Evolutionary conservation across 2,329 filamentous ascomycete genomes (phyloP).

Genomic region (Microdochium trichocladiopsis): DNA sequence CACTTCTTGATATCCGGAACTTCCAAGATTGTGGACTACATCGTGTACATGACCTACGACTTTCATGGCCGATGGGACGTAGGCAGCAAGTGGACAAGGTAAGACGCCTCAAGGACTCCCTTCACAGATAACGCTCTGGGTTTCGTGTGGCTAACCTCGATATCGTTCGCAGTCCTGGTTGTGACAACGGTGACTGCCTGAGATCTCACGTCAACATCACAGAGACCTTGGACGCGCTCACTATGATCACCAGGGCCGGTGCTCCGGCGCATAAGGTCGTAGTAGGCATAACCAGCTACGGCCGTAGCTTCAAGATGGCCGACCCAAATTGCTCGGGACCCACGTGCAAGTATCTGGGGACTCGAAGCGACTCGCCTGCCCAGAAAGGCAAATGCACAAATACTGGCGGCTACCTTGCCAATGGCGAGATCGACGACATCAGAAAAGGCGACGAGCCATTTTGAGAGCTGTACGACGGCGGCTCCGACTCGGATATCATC

Average conservation of each 20-base stretch:
- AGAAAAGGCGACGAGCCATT: background rate
- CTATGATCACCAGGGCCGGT: slow-evolving; percentile 27
- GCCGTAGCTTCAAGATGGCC: no score
- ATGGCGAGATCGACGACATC: slow-evolving; percentile 19
- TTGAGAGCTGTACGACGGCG: background rate
- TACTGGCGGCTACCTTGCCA: slow-evolving; percentile 20
- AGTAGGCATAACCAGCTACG: slow-evolving; percentile 21
- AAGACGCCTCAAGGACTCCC: background rate
- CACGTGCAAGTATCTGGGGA: slow-evolving; percentile 12
- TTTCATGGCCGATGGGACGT: slow-evolving; percentile 14
- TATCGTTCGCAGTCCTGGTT: background rate
- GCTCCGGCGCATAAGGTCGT: slow-evolving; percentile 19
- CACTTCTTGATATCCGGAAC: slow-evolving; percentile 10
- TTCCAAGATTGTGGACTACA: slow-evolving; percentile 11
- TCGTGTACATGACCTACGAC: slow-evolving; percentile 13
- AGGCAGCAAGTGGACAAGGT: background rate
- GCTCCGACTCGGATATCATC: slow-evolving; percentile 13
- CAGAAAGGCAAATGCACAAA: slow-evolving; percentile 17
- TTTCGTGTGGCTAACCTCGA: background rate
- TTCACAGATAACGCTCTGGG: background rate
- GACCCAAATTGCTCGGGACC: slow-evolving; percentile 15
- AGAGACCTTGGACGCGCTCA: slow-evolving; percentile 22
- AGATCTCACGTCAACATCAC: slow-evolving; percentile 30
- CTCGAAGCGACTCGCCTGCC: slow-evolving; percentile 13
- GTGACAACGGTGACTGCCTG: slow-evolving; percentile 19